Percentiles rank a stretch among this genome's conserved stretches.
Conservation (phyloP, 2,329 filamentous ascomycete genomes). For the Xylariaceae sp. region DNA sequence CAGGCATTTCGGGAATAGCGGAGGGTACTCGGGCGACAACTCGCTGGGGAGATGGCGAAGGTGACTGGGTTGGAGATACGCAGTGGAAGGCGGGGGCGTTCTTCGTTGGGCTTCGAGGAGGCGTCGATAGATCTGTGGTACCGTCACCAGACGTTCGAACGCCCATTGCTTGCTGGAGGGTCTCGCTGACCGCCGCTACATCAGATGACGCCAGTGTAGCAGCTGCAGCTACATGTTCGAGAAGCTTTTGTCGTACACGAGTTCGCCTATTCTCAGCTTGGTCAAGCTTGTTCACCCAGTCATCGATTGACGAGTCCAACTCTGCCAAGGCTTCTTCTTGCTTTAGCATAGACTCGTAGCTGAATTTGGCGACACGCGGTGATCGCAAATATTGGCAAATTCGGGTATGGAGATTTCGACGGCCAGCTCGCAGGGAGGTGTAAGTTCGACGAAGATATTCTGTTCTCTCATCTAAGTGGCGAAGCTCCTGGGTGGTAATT, state of each 20-base stretch:
- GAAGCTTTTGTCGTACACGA: slow-evolving; percentile 71
- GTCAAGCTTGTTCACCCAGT: slow-evolving; percentile 77
- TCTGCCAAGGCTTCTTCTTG: slow-evolving; percentile 77
- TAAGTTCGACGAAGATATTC: slow-evolving; percentile 76
- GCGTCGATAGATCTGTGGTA: slow-evolving; percentile 44
- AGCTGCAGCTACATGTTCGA: slow-evolving; percentile 76
- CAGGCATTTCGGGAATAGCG: slow-evolving; percentile 49
- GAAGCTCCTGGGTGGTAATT: slow-evolving; percentile 54
- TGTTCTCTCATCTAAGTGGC: slow-evolving; percentile 70
- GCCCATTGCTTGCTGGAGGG: slow-evolving; percentile 38
- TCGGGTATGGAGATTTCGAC: slow-evolving; percentile 70
- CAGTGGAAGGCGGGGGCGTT: slow-evolving; percentile 17
- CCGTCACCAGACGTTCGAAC: slow-evolving; percentile 31
- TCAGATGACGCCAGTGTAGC: slow-evolving; percentile 49
- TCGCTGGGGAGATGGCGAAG: slow-evolving; percentile 42
- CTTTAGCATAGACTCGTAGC: slow-evolving; percentile 69
- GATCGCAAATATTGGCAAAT: slow-evolving; percentile 75
- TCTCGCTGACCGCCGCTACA: slow-evolving; percentile 33
- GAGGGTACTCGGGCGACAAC: slow-evolving; percentile 51
- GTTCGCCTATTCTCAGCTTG: slow-evolving; percentile 73
- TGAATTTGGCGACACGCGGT: slow-evolving; percentile 66
- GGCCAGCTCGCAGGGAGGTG: slow-evolving; percentile 67
- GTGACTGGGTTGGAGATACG: slow-evolving; percentile 27
- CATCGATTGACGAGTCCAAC: slow-evolving; percentile 73
- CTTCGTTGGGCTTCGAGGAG: slow-evolving; percentile 56